Base-by-base conservation (phyloP, 345 rosid species). In the Ailanthus altissimus region DNA sequence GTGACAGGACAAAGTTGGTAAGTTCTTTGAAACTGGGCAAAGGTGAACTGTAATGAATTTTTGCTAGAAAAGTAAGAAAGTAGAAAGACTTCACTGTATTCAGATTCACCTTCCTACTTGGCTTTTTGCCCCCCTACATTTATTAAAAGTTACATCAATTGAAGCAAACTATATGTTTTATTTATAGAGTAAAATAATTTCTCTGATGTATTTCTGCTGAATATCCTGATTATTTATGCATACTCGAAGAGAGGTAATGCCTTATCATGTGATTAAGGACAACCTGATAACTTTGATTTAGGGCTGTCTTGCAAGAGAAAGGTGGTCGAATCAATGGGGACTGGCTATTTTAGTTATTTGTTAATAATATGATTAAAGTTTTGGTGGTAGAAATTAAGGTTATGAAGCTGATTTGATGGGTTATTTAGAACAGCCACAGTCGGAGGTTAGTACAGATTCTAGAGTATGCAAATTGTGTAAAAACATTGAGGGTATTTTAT, bases 1-100 rank as follows among this genome's bases (percentile, higher is more conserved):
- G 80, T 76, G 67, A 80, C 97, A 95, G 98, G 99, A 95, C 86
- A 93, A 95, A 95, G 94, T 91, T 77, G 99, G 98, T 93, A 91
- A 91, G 97, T 89, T 77, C 58, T 60, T 49, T 78, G 75, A 67
- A 81, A 79, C 79, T 80, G 78, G 65, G 16, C 74, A 64, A 84
- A 72, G 85, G 46, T 75, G 84, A 67, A 78, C 81, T 79, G 72
- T 68, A 32, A 75, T 78, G 81, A 76, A 50, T 68, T 54, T 54
- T 45, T 77, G 40, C 57, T 70, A 72, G 78, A 78, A 46, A 66
- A 49, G 76, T 76, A 63, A 62, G 79, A 77, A 78, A 76, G 50
- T 79, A 70, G 69, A 42, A 70, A 73, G 56, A 72, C 51, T 64
- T 64, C 18, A 5, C 16, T 8, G 15, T 28, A 7, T n/a, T 32